Evolutionary conservation across 1,139 yeast genomes (phyloP), one percentile per base, ranked within the genome.

Genomic region (Hemisphaericaspora subhashii): DNA sequence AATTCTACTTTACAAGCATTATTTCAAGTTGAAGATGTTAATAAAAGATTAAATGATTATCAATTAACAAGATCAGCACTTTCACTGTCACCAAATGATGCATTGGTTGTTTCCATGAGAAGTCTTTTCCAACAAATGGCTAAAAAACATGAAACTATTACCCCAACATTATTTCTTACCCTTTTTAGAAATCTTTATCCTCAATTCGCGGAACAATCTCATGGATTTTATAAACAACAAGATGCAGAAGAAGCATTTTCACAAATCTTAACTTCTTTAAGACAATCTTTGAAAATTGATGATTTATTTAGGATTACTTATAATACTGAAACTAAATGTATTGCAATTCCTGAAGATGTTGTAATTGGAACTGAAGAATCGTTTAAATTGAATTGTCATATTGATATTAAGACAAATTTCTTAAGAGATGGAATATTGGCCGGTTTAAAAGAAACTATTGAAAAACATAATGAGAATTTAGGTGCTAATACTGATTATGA

Each of bases 211-310:
- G 97, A 92, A 57, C 72, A 77, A 48, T 79, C 78, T 37, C 74
- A 74, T 36, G 97, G 97, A 1, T 71, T 76, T 43, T 86, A 77
- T 58, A 89, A 86, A 59, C 98, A 92, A 66, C 99, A 92, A 62
- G 99, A 92, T 69, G 98, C 98, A 0, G 99, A 92, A 65, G 99
- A 92, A 60, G 86, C 94, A 18, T 89, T 82, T 66, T 83, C 96
- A 11, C 94, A 86, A 57, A 74, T 92, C 41, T 64, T 90, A 47
- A 66, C 71, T 33, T 64, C 75, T 24, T 62, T 88, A 46, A 65
- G 78, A 66, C 72, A 39, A 53, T 74, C 56, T 64, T 78, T 55
- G 62, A 72, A 52, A 17, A 48, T 81, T 25, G 79, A 80, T 38
- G 77, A 80, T 47, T 72, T 66, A 44, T 85, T 90, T 60, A 78